These are phyloP conservation scores for Torulaspora quercuum DNA, from an alignment of 805 yeast genomes.

Conservation along the genomic window DNA sequence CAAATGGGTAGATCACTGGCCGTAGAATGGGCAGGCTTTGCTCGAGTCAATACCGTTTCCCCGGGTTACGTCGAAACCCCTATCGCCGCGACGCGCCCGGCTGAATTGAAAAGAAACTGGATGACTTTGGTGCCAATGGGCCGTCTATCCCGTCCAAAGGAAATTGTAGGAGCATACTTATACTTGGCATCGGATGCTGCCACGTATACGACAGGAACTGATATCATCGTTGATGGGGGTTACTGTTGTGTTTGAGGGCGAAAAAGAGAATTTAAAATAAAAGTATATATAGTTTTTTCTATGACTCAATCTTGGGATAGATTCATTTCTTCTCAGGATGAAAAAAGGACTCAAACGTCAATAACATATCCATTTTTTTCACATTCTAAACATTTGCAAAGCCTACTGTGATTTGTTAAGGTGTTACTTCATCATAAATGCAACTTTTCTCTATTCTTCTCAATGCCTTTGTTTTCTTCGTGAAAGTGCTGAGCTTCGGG, in stretches of 20 bases:
- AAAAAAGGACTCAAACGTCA: too few relatives aligned
- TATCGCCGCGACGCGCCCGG: constrained; percentile 48
- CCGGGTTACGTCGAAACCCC: constrained; percentile 87
- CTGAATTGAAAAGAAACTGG: constrained; percentile 49
- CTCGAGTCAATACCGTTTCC: constrained; percentile 76
- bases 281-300: too few relatives aligned
- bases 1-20: constrained; percentile 78
- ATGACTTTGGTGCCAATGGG: constrained; percentile 59
- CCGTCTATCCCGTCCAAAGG: constrained; percentile 69
- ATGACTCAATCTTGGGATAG: too few relatives aligned
- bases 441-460: too few relatives aligned
- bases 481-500: too few relatives aligned
- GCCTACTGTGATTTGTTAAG: too few relatives aligned
- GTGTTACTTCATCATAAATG: too few relatives aligned
- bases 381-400: too few relatives aligned
- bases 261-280: too few relatives aligned
- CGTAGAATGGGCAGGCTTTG: constrained; percentile 85
- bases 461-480: too few relatives aligned
- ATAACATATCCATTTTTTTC: too few relatives aligned
- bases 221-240: constrained; percentile 77
- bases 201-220: constrained; percentile 75
- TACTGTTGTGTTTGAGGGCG: constrained; percentile 21
- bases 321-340: too few relatives aligned
- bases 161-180: constrained; percentile 73
- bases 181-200: constrained; percentile 81